These are phyloP conservation scores for Bodo saltans DNA, from an alignment of 78 protist genomes.

Conservation along the genomic window DNA sequence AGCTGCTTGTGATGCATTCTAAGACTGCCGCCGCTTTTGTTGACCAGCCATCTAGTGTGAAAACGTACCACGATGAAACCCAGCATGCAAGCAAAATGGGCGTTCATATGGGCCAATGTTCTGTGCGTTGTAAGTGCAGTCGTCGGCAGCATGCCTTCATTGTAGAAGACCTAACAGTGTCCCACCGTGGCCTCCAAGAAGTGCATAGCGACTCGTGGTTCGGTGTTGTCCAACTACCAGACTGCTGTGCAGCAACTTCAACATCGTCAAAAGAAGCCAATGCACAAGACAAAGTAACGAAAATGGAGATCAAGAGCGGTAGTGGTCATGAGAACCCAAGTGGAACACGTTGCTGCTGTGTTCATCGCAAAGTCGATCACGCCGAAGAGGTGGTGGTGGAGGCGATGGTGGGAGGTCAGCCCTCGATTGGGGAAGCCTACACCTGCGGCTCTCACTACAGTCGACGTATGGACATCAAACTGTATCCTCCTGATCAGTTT, in stretches of 20 bases:
- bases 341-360: neutral
- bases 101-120: no score
- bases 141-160: no score
- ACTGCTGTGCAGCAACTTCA: neutral
- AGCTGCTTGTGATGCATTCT: neutral
- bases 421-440: neutral
- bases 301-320: neutral
- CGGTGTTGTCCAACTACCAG: neutral
- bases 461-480: constrained; percentile 47
- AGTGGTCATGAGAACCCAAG: neutral
- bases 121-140: no score
- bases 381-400: no score
- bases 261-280: neutral
- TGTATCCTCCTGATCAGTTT: constrained; percentile 24
- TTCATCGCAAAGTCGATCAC: no score
- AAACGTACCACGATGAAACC: neutral
- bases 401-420: neutral
- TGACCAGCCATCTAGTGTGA: neutral
- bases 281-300: no score
- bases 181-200: neutral
- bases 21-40: neutral
- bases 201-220: no score
- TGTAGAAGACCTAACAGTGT: neutral
- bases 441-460: constrained; percentile 5
- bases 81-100: no score